Evolutionary conservation across 352 stramenopile species (phyloP), one percentile per base, ranked within the genome.

Genomic region (Phytophthora colocasiae): DNA sequence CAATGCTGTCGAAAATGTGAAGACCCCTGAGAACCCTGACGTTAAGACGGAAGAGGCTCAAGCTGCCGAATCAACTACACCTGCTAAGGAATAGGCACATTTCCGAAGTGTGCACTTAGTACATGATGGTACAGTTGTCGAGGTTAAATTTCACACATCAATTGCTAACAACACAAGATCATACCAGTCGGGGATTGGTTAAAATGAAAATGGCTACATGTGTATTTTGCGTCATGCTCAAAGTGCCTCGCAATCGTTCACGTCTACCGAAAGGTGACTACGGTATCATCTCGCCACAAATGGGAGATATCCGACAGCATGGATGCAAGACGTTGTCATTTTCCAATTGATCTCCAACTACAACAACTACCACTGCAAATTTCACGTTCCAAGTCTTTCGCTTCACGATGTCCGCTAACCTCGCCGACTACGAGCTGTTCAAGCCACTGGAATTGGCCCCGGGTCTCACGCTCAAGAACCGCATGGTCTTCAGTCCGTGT

Each of bases 401-500:
- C 17, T 4, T 43, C 2, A 44, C 40, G 4, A 78, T 75, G 65
- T 71, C 66, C n/a, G 47, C 44, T 31, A 66, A 40, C 56, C 12
- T 69, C 59, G 61, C 62, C 32, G 69, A 75, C 57, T 80, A 76
- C 65, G 65, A 75, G 40, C 69, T 80, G n/a, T 80, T 80, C 73
- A 73, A 59, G 52, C 73, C 69, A 17, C 40, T 80, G n/a, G 41
- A 75, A 38, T 43, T 80, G 46, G 46, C 68, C 5, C 49, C 72
- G 8, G 68, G 48, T 10, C 72, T 77, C 49, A 68, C 52, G 14
- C 66, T 87, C 22, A 63, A 67, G 49, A 78, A 89, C 58, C 72
- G 73, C 50, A 63, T 87, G 44, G 70, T 87, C 39, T 73, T 84
- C 53, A 66, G 72, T 36, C 80, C 80, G 29, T 73, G 78, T 27